Evolutionary conservation across 2,329 filamentous ascomycete genomes (phyloP), one percentile per base, ranked within the genome.

Genomic region (Xylaria arbuscula): DNA sequence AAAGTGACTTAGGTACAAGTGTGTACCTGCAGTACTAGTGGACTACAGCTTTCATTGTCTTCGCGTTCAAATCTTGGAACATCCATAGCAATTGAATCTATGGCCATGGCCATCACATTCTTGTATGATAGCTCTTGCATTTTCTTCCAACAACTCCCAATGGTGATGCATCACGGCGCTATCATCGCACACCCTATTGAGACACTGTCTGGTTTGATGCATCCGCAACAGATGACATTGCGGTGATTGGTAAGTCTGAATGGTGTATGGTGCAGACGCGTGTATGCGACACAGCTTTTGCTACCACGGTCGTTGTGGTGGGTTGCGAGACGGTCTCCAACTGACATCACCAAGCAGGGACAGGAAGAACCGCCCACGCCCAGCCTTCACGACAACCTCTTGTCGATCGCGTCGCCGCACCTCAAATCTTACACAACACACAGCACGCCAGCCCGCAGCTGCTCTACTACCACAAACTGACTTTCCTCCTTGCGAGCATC

Each of bases 291-390:
- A 24, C 68, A 62, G 62, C 56, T 62, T 24, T 55, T 50, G 53
- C 19, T 17, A 53, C 55, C 56, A 36, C 22, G 40, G 45, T 28
- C 42, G 53, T 36, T 36, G 53, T 47, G 22, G 61, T 64, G 62
- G 59, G 34, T 51, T 63, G 28, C 53, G 51, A 57, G 66, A 66
- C 48, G n/a, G 17, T 65, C 61, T 58, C 69, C 64, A 70, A 72
- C 69, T 72, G 69, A 72, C 70, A 71, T 72, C 70, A 71, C 69
- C 55, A 55, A 63, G 58, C 69, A 72, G 68, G 45, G 48, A 66
- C 56, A 50, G 28, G 22, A 62, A 42, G 17, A 62, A 66, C 19
- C 45, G 55, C 56, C 58, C 62, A 54, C 45, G 55, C 56, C 58
- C 62, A 54, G 53, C 62, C 36, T 68, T 34, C 57, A 51, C 58